Base-by-base conservation (phyloP, 768 basidiomycete genomes). In the Leucocoprinus sp. region DNA sequence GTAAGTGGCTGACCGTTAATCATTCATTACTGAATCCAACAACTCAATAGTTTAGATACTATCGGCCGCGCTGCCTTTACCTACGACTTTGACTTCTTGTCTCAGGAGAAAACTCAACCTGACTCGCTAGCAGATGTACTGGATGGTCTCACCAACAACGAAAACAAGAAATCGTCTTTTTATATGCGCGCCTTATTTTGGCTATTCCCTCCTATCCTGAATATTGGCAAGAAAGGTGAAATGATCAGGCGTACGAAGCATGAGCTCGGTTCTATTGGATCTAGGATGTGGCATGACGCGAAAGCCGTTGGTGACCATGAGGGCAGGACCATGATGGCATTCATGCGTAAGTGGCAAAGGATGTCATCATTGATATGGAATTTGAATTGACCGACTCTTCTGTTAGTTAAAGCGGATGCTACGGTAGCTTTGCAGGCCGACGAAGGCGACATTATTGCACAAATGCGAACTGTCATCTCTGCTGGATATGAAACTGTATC, bases 101-200 rank as follows among this genome's bases (percentile, higher is more conserved):
- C 68, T 8, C 75, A 72, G 12, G 64, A 64, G 36, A 23, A 11
- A 24, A 15, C 24, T 23, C 31, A 34, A 22, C 61, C 72, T 3
- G 69, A 76, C 53, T 56, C 66, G 18, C 57, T 82, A 2, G 68
- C 74, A 17, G 69, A 74, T 50, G 65, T 77, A 6, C 59, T 82
- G 35, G 76, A 82, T 52, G 70, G 71, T 21, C 61, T 82, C 19
- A 80, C 76, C n/a, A 80, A 79, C 55, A 73, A 71, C 37, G 71
- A 80, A 55, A 72, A 78, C 54, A 75, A 66, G 28, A 53, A 54
- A n/a, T 70, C 72, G 39, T 76, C 76, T 3, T 80, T 80, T 55
- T 79, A 80, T 52, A 79, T 80, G 68, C 72, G 76, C 29, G 75
- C 80, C 28, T 62, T 81, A 19, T 79, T 81, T 45, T 79, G 75